Percentiles rank a stretch among this genome's conserved stretches.
phyloP scores from a whole-genome alignment of 306 rosid species.

The Dryas drummondii region DNA sequence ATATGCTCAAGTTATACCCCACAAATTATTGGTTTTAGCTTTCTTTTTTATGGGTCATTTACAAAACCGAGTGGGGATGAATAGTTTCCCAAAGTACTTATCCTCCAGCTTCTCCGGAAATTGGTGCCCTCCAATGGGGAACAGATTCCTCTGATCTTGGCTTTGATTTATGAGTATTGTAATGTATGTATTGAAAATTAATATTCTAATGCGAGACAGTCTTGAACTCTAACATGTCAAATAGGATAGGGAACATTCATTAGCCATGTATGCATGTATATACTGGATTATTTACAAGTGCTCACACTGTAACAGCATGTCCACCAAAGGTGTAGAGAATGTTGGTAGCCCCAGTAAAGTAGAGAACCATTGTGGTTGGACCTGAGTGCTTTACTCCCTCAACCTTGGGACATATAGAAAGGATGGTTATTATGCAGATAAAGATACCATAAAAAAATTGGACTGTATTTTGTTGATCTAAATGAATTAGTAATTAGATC shows the following conservation, averaged over 20 bases:
- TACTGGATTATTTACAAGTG: background rate
- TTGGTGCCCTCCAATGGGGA: no score
- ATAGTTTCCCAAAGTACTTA: no score
- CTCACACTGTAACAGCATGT: slow-evolving; percentile 98
- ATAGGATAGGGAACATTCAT: no score
- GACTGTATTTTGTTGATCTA: background rate
- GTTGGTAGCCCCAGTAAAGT: slow-evolving; percentile 97
- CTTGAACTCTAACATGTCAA: no score
- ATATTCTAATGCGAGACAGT: no score
- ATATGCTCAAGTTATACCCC: slow-evolving; percentile 7
- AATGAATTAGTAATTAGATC: background rate
- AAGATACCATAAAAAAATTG: background rate
- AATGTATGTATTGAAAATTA: no score
- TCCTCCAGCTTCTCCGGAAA: no score
- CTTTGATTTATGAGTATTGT: no score
- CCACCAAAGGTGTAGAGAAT: slow-evolving; percentile 98
- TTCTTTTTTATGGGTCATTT: no score
- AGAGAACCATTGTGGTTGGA: slow-evolving; percentile 81
- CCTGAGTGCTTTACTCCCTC: slow-evolving; percentile 98
- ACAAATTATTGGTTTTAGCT: background rate
- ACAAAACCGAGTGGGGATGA: no score
- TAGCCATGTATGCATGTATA: no score
- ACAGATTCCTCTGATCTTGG: background rate
- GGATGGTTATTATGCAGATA: background rate
- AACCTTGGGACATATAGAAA: slow-evolving; percentile 36